These are phyloP conservation scores for Dipodascopsis uninucleata DNA, from an alignment of 805 yeast species.

Conservation along the genomic window DNA sequence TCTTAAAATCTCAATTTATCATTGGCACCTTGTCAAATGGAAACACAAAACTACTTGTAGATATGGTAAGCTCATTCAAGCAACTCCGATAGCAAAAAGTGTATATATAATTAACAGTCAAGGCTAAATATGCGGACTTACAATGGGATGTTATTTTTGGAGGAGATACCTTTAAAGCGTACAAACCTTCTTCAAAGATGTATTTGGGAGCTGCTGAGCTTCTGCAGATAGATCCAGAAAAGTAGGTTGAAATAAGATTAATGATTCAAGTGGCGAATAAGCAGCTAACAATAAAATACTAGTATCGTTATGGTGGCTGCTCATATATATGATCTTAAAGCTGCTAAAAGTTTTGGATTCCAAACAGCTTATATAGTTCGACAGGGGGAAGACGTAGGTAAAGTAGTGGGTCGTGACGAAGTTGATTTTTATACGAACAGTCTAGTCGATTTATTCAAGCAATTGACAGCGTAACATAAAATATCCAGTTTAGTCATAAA, in stretches of 20 bases:
- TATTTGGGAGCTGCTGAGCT: conserved; percentile 22
- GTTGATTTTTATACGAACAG: conserved; percentile 12
- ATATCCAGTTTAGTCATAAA: too few relatives aligned
- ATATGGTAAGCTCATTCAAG: conserved; percentile 15
- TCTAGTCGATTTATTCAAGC: conserved; percentile 14
- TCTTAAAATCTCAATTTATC: conserved; percentile 19
- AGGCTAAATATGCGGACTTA: conserved; percentile 25
- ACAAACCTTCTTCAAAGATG: conserved; percentile 24
- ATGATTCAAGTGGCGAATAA: too few relatives aligned
- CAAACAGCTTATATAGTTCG: conserved; percentile 20
- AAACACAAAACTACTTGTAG: conserved; percentile 20
- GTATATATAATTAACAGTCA: neutral
- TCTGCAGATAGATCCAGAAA: conserved; percentile 22
- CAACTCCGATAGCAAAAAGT: neutral
- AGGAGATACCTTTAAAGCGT: conserved; percentile 21
- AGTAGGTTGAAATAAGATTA: too few relatives aligned
- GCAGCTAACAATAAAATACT: neutral
- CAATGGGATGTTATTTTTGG: conserved; percentile 26
- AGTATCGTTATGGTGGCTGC: conserved; percentile 26
- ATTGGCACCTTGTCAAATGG: conserved; percentile 24
- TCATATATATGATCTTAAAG: conserved; percentile 23
- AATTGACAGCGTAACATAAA: too few relatives aligned
- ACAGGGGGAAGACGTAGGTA: conserved; percentile 18
- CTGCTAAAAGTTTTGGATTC: conserved; percentile 17
- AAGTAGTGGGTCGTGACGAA: conserved; percentile 8